Conservation (phyloP, 2,329 filamentous ascomycete genomes). For the Cercospora zeae-maydis region DNA sequence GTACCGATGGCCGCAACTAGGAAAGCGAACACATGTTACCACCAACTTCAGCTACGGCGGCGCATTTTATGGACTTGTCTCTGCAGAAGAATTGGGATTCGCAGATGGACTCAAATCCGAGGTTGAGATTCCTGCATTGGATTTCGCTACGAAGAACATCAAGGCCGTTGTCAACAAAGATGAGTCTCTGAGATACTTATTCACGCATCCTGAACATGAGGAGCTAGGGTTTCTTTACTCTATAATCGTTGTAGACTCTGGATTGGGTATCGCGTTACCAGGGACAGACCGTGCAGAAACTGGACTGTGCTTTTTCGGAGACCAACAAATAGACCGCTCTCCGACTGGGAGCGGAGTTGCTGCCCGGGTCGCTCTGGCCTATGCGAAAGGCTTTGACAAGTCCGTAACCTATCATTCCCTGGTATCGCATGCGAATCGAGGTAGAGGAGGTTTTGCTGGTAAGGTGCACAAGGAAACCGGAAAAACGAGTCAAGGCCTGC, state of each 20-base stretch:
- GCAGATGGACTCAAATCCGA: slow-evolving; percentile 24
- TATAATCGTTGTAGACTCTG: slow-evolving; percentile 40
- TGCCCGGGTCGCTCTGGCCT: slow-evolving; percentile 32
- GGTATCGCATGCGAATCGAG: slow-evolving; percentile 15
- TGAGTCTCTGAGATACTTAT: slow-evolving; percentile 27
- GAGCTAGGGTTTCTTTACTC: slow-evolving; percentile 39
- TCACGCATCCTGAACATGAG: slow-evolving; percentile 30
- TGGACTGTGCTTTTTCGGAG: slow-evolving; percentile 40
- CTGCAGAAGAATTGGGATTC: slow-evolving; percentile 42
- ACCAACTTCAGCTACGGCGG: slow-evolving; percentile 45
- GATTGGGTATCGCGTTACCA: slow-evolving; percentile 16
- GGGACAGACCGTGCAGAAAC: slow-evolving; percentile 37
- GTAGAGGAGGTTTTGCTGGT: slow-evolving; percentile 19
- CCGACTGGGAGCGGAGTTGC: slow-evolving; percentile 36
- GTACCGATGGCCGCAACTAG: slow-evolving; percentile 42
- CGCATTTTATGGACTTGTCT: slow-evolving; percentile 44
- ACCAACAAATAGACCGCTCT: slow-evolving; percentile 48
- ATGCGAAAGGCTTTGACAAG: slow-evolving; percentile 14
- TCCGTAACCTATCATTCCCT: slow-evolving; percentile 20
- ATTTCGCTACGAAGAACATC: slow-evolving; percentile 35
- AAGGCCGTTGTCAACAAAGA: slow-evolving; percentile 35
- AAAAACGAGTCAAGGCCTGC: background rate
- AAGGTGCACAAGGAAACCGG: slow-evolving; percentile 6
- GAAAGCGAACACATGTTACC: slow-evolving; percentile 27
- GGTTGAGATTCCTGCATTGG: slow-evolving; percentile 35